Evolutionary conservation across 2,329 filamentous ascomycete genomes (phyloP).

Genomic region (Waltergamsia citrina): DNA sequence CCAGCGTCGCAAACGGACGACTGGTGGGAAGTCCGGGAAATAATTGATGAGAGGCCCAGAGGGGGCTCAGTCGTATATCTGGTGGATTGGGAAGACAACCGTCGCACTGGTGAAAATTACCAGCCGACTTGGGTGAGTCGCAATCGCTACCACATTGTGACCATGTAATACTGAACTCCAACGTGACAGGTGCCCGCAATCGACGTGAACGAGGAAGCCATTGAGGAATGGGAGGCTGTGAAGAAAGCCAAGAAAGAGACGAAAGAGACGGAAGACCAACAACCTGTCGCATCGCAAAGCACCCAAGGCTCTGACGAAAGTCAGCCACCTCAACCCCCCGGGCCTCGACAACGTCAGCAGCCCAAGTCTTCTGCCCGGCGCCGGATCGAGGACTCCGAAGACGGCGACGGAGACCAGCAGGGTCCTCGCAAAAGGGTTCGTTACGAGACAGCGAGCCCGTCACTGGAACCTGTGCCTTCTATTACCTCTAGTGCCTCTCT

Average conservation of each 20-base stretch:
- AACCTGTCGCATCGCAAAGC: neutral
- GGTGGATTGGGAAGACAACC: conserved; percentile 26
- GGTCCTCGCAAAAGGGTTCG: conserved; percentile 10
- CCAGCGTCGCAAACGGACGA: conserved; percentile 8
- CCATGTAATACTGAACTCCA: neutral
- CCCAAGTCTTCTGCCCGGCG: too few relatives aligned
- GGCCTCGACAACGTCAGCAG: neutral
- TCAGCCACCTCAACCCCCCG: neutral
- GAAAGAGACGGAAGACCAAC: conserved; percentile 12
- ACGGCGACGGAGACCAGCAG: neutral
- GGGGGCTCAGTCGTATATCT: conserved; percentile 20
- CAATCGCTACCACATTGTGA: neutral
- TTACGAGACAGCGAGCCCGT: conserved; percentile 12
- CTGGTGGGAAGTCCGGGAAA: conserved; percentile 23
- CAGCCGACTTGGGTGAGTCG: conserved; percentile 20
- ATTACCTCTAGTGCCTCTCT: conserved; percentile 15
- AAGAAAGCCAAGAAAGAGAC: conserved; percentile 22
- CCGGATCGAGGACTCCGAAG: too few relatives aligned
- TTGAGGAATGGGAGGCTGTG: conserved; percentile 20
- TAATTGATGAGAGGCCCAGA: conserved; percentile 21
- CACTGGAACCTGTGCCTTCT: conserved; percentile 18
- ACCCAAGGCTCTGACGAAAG: neutral
- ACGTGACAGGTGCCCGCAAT: conserved; percentile 9
- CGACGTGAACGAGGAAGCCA: conserved; percentile 20
- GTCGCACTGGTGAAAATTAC: conserved; percentile 19